Percentiles rank a stretch among this genome's conserved stretches.
phyloP scores from a whole-genome alignment of 1,284 basidiomycete genomes.

The Xerocomus cyaneibrunnescens region DNA sequence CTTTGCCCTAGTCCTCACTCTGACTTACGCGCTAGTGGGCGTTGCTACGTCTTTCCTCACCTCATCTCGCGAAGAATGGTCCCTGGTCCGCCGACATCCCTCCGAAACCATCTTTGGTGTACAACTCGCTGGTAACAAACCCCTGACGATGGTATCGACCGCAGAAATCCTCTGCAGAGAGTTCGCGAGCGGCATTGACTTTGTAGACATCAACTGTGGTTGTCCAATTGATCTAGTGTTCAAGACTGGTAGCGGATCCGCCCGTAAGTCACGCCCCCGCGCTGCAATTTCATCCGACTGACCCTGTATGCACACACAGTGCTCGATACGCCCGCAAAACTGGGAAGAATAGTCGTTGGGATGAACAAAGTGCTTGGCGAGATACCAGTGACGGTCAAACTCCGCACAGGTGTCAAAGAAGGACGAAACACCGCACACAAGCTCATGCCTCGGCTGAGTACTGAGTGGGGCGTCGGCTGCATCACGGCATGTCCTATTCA shows the following conservation, averaged over 20 bases:
- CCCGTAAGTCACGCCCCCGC: conserved; percentile 50
- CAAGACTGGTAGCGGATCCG: conserved; percentile 87
- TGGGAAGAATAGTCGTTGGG: conserved; percentile 86
- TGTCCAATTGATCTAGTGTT: conserved; percentile 98
- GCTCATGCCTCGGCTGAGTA: conserved; percentile 81
- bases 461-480: conserved; percentile 78
- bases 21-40: conserved; percentile 55
- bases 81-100: conserved; percentile 83
- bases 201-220: conserved; percentile 95
- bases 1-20: background rate
- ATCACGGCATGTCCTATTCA: conserved; percentile 61
- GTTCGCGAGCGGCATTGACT: conserved; percentile 68
- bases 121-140: conserved; percentile 81
- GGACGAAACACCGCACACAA: conserved; percentile 87
- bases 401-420: conserved; percentile 90
- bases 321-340: conserved; percentile 77
- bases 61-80: conserved; percentile 91
- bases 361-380: conserved; percentile 93
- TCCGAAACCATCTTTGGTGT: conserved; percentile 91
- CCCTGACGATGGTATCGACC: conserved; percentile 72
- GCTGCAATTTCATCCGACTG: background rate
- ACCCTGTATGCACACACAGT: conserved; percentile 43
- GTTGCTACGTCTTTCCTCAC: conserved; percentile 78
- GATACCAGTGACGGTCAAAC: conserved; percentile 93
- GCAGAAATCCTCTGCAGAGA: conserved; percentile 84